A percentile compares a stretch with the other conserved stretches of the same genome.
Conservation (phyloP, 208 protist species). For the Leishmania amazonensis region DNA sequence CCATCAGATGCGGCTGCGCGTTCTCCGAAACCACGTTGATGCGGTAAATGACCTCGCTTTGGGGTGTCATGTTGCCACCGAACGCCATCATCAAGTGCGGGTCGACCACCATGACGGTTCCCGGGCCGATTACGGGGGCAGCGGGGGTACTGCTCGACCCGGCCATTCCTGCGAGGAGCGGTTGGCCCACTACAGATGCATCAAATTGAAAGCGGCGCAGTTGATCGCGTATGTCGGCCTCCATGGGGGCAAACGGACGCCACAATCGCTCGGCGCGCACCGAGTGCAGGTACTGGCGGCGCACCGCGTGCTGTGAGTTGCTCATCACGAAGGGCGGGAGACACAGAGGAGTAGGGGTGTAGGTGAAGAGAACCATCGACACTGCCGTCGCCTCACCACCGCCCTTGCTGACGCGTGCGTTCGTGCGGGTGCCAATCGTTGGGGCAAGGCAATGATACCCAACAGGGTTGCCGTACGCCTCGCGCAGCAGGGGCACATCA, state of each 20-base stretch:
- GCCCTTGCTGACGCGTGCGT: constrained; percentile 30
- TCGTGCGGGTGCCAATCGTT: constrained; percentile 74
- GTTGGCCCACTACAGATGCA: constrained; percentile 38
- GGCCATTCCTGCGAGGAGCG: constrained; percentile 16
- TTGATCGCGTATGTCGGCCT: constrained; percentile 72
- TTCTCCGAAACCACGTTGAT: constrained; percentile 67
- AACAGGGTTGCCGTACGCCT: constrained; percentile 73
- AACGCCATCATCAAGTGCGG: constrained; percentile 86
- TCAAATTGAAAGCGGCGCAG: constrained; percentile 81
- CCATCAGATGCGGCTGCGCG: constrained; percentile 46
- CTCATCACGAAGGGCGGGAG: constrained; percentile 69
- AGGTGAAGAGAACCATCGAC: constrained; percentile 79
- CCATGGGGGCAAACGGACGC: constrained; percentile 61
- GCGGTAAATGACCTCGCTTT: constrained; percentile 65
- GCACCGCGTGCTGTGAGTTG: constrained; percentile 71
- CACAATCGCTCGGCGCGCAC: constrained; percentile 49
- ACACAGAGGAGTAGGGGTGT: constrained; percentile 42
- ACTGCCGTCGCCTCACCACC: constrained; percentile 39
- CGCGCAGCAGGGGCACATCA: constrained; percentile 72
- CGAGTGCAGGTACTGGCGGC: constrained; percentile 58
- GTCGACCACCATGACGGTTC: constrained; percentile 76
- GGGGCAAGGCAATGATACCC: constrained; percentile 87
- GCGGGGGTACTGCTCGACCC: neutral
- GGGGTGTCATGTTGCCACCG: constrained; percentile 59
- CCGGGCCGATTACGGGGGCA: constrained; percentile 36